phyloP scores from a whole-genome alignment of 2,329 filamentous ascomycete genomes.

The Alternaria ventricosa region DNA sequence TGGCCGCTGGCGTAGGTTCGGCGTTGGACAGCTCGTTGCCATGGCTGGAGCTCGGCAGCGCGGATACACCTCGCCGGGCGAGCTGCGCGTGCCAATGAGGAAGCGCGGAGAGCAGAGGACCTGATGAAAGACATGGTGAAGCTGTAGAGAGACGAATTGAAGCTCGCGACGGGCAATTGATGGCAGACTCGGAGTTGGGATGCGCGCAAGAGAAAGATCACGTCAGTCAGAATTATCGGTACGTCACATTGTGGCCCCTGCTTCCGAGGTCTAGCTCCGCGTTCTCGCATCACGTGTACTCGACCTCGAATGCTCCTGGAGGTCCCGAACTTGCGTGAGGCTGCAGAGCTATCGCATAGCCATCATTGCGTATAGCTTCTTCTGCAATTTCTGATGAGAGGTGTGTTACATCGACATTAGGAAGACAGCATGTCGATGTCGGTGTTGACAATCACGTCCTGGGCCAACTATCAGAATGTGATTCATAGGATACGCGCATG shows the following conservation, averaged over 20 bases:
- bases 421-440: too few relatives aligned
- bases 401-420: too few relatives aligned
- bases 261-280: background rate
- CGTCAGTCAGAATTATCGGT: constrained; percentile 25
- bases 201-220: constrained; percentile 22
- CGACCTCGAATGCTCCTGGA: background rate
- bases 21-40: constrained; percentile 46
- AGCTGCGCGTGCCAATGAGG: constrained; percentile 44
- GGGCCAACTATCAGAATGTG: too few relatives aligned
- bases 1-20: constrained; percentile 49
- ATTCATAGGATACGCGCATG: background rate
- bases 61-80: constrained; percentile 44
- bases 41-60: constrained; percentile 47
- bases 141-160: constrained; percentile 45
- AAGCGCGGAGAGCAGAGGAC: constrained; percentile 46
- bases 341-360: background rate
- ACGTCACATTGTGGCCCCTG: constrained; percentile 16
- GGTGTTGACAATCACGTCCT: too few relatives aligned
- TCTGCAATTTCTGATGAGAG: too few relatives aligned
- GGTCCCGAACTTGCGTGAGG: background rate
- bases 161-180: constrained; percentile 43
- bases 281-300: constrained; percentile 6
- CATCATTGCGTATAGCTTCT: too few relatives aligned
- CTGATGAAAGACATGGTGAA: constrained; percentile 51
- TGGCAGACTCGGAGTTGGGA: constrained; percentile 16